Base-by-base conservation (phyloP, 2,329 filamentous ascomycete species). In the Pseudogymnoascus sp. region DNA sequence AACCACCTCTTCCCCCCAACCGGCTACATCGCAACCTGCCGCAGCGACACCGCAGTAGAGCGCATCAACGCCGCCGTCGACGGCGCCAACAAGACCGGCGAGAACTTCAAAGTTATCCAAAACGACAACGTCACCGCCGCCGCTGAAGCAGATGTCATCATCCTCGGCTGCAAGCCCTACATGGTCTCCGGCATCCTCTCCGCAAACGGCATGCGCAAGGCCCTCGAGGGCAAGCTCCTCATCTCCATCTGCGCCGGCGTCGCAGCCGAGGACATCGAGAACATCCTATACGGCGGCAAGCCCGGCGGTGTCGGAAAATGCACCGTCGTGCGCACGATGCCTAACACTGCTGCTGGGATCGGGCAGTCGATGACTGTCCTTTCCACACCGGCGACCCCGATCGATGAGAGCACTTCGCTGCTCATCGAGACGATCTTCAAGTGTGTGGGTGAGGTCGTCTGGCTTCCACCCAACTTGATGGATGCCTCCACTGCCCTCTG, bases 321-420 rank as follows among this genome's bases (percentile, higher is more conserved):
- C 74, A 79, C 83, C 42, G 81, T 94, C 48, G 86, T 95, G 4
- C 82, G 91, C 33, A 90, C 88, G 61, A 91, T 95, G 84, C 91
- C 91, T 68, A 95, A 95, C 77, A 92, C 89, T 0, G 90, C 91
- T 9, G 86, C 87, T 27, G 81, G 90, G 58, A 88, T 95, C 63
- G 79, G 90, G 55, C 87, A 95, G 74, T 87, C 84, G 68, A 94
- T 94, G 89, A 93, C 88, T 3, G 85, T 94, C 61, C 88, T 96
- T 67, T 86, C 84, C 58, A 85, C 81, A 51, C 79, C 81, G 5
- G 79, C 77, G 7, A 84, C 86, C 7, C 80, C 85, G 2, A 77
- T 90, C 12, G 78, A 81, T 4, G 71, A 79, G 1, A 75, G 78
- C 15, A 80, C 80, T 31, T 77, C 82, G 51, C 74, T 71, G 64